Conservation (phyloP, 2,329 filamentous ascomycete genomes). For the Penicillium sp. region DNA sequence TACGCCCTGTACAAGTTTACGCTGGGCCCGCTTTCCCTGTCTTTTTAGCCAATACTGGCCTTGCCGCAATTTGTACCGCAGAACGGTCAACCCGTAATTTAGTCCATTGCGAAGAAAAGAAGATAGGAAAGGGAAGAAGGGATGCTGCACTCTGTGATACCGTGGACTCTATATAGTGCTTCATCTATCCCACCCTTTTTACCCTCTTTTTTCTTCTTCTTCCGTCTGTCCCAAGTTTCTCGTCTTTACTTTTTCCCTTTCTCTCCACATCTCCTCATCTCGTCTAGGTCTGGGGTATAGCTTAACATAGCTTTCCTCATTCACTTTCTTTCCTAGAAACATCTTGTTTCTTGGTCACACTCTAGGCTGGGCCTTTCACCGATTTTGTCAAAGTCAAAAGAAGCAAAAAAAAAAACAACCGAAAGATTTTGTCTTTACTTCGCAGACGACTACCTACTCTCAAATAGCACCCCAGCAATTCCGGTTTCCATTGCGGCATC, state of each 20-base stretch:
- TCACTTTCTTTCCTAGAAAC: slow-evolving; percentile 5
- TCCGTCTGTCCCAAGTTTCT: neutral
- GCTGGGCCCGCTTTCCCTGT: slow-evolving; percentile 7
- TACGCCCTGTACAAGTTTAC: neutral
- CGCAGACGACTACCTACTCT: slow-evolving; percentile 20
- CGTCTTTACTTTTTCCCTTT: slow-evolving; percentile 1
- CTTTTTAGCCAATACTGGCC: slow-evolving; percentile 2
- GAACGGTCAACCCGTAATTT: slow-evolving; percentile 15
- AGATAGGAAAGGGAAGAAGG: slow-evolving; percentile 7
- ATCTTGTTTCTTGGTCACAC: slow-evolving; percentile 4
- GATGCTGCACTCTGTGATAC: slow-evolving; percentile 7
- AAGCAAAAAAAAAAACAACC: slow-evolving; percentile 11
- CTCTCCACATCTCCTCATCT: neutral
- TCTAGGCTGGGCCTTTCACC: neutral
- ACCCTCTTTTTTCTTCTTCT: slow-evolving; percentile 15
- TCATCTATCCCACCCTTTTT: slow-evolving; percentile 12
- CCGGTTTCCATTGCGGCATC: slow-evolving; percentile 6
- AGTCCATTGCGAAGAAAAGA: slow-evolving; percentile 2
- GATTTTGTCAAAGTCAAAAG: slow-evolving; percentile 11
- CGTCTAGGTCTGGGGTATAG: slow-evolving; percentile 19
- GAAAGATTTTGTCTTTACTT: slow-evolving; percentile 20
- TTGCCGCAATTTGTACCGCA: slow-evolving; percentile 15
- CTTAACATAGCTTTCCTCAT: slow-evolving; percentile 20
- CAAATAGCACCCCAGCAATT: slow-evolving; percentile 21
- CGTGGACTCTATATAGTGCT: slow-evolving; percentile 26